Evolutionary conservation across 305 asterid genomes (phyloP), one percentile per base, ranked within the genome.

Genomic region (Fraxinus platypoda): DNA sequence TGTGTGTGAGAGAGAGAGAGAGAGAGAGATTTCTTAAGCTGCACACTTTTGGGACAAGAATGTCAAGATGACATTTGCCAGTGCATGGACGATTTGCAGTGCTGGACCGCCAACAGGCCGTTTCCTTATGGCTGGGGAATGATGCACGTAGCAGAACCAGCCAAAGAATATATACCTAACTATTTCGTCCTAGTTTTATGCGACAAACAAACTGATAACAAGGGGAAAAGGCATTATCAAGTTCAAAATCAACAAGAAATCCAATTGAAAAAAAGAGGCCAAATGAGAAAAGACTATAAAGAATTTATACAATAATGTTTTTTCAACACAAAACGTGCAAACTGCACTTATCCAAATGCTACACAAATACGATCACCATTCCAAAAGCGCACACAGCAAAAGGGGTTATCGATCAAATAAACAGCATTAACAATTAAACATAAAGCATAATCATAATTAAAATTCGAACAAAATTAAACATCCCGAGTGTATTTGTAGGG

Each of bases 191-290:
- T 82, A 62, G 57, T 54, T 82, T 81, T 74, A 84, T 77, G 88
- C 85, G 85, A 88, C 93, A 88, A 81, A 46, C 79, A 85, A 80
- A 74, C 90, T 72, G 84, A 85, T 83, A 81, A 85, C 37, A 79
- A 76, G 86, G 92, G 66, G 76, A 86, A 28, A 88, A 83, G 83
- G 86, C 73, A 80, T 81, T 68, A 77, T 81, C 19, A 73, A 79
- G 85, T 83, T 82, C 78, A 82, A 80, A 81, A 78, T 13, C 66
- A 79, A 78, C 83, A 83, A 83, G 75, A 86, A 84, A 81, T 86
- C 85, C 26, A 74, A 78, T 80, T 19, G 68, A 76, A 41, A 80
- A 76, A 74, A 49, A 62, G 87, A 35, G 38, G 80, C 71, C 78
- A 74, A 77, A 84, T 75, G 62, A 81, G 83, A 78, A 82, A 83